Evolutionary conservation across 2,329 filamentous ascomycete genomes (phyloP).

Genomic region (Fusarium napiforme): DNA sequence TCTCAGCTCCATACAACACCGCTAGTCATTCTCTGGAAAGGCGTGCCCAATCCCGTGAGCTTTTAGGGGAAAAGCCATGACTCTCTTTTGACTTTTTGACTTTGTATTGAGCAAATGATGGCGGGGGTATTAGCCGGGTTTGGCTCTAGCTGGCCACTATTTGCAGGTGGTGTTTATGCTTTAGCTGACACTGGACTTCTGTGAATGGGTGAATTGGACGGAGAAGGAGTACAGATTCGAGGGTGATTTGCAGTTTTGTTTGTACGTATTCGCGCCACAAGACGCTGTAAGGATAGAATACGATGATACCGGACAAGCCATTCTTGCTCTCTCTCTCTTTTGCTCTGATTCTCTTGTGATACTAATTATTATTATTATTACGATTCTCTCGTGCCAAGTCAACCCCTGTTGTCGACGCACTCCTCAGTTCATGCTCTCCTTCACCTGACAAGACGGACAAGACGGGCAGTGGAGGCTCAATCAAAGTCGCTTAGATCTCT

Average conservation of each 20-base stretch:
- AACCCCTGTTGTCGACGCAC: constrained; percentile 31
- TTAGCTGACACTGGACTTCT: not conserved
- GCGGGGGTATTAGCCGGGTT: constrained; percentile 22
- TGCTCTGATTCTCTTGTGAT: not conserved
- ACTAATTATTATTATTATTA: not conserved
- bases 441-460: constrained; percentile 5
- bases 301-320: not conserved
- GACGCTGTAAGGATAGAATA: not conserved
- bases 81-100: constrained; percentile 29
- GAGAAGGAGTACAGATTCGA: not conserved
- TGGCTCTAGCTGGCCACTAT: constrained; percentile 27
- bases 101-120: constrained; percentile 32
- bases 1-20: not conserved
- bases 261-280: constrained; percentile 7
- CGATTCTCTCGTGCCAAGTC: constrained; percentile 8
- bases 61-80: constrained; percentile 23
- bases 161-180: constrained; percentile 33
- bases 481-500: constrained; percentile 42
- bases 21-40: constrained; percentile 6
- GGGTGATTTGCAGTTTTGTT: constrained; percentile 8
- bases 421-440: constrained; percentile 34
- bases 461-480: constrained; percentile 15
- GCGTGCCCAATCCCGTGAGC: constrained; percentile 7
- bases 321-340: not conserved
- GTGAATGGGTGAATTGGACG: not conserved